phyloP scores from a whole-genome alignment of 192 early-diverging fungal species.

The Piromyces finnis region DNA sequence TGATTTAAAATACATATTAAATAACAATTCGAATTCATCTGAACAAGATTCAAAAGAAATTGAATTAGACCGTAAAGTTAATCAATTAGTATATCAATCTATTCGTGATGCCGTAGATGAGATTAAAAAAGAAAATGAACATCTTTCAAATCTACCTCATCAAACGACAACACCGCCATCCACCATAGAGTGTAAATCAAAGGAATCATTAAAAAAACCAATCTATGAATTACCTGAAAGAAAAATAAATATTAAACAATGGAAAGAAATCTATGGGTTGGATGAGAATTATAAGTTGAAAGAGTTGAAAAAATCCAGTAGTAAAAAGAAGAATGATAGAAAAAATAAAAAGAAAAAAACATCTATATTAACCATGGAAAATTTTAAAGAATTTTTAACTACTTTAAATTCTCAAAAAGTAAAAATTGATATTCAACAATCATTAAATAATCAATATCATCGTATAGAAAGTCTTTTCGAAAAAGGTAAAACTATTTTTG shows the following conservation, averaged over 20 bases:
- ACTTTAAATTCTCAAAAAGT: not conserved
- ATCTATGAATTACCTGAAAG: not conserved
- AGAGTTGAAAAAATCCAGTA: not conserved
- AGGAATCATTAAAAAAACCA: not conserved
- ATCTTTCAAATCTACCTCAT: not conserved
- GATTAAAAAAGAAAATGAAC: not conserved
- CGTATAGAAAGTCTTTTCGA: not conserved
- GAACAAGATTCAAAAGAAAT: not conserved
- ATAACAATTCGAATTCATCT: not conserved
- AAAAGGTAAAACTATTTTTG: not conserved
- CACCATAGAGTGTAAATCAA: not conserved
- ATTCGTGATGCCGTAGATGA: not conserved
- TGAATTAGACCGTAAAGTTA: not conserved
- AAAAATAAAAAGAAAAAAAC: not conserved
- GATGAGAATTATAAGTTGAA: not conserved
- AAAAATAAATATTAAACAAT: not conserved
- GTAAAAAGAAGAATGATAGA: not conserved
- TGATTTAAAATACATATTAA: not conserved
- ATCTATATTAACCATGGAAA: not conserved
- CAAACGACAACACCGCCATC: not conserved
- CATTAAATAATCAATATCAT: not conserved
- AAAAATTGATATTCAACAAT: not conserved
- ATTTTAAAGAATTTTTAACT: not conserved
- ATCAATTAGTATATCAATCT: not conserved
- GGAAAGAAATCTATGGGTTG: not conserved